These are phyloP conservation scores for Phaeosphaeria sp. DNA, from an alignment of 2,329 filamentous ascomycete genomes.

Conservation along the genomic window DNA sequence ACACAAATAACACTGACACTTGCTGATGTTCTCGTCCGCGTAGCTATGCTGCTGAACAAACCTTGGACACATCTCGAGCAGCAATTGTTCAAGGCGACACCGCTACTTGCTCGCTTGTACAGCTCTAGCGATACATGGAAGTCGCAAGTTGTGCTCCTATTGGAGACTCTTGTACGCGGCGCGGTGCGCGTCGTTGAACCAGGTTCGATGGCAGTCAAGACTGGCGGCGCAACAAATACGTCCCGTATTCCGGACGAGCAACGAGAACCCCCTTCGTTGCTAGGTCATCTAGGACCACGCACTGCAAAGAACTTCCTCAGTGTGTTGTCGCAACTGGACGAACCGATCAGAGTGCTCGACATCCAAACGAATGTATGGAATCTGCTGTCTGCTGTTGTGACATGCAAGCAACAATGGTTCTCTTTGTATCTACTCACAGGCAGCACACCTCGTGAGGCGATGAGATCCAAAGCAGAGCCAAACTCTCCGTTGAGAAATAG, in stretches of 20 bases:
- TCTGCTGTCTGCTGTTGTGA: slow-evolving; percentile 84
- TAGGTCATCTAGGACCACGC: slow-evolving; percentile 84
- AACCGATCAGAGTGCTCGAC: slow-evolving; percentile 70
- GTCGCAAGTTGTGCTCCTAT: slow-evolving; percentile 68
- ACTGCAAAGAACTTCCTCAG: slow-evolving; percentile 85
- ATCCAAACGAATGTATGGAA: slow-evolving; percentile 79
- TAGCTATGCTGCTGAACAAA: slow-evolving; percentile 68
- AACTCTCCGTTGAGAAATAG: slow-evolving; percentile 53
- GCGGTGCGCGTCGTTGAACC: slow-evolving; percentile 64
- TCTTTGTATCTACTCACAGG: slow-evolving; percentile 91
- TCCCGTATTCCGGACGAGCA: slow-evolving; percentile 11
- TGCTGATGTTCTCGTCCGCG: slow-evolving; percentile 72
- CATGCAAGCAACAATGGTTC: slow-evolving; percentile 94
- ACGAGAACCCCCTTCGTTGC: slow-evolving; percentile 83
- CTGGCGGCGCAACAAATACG: slow-evolving; percentile 9
- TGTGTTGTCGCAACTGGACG: slow-evolving; percentile 77
- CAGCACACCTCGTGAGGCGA: slow-evolving; percentile 77
- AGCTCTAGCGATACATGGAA: slow-evolving; percentile 72
- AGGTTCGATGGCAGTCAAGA: slow-evolving; percentile 12
- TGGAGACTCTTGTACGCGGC: slow-evolving; percentile 75
- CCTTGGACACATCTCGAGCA: slow-evolving; percentile 72
- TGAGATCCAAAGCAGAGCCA: slow-evolving; percentile 62
- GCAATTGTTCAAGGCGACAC: slow-evolving; percentile 81
- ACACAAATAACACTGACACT: slow-evolving; percentile 70
- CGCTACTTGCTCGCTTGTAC: slow-evolving; percentile 77